These are phyloP conservation scores for Lachnellula subtilissima DNA, from an alignment of 2,329 filamentous ascomycete genomes.

Conservation along the genomic window DNA sequence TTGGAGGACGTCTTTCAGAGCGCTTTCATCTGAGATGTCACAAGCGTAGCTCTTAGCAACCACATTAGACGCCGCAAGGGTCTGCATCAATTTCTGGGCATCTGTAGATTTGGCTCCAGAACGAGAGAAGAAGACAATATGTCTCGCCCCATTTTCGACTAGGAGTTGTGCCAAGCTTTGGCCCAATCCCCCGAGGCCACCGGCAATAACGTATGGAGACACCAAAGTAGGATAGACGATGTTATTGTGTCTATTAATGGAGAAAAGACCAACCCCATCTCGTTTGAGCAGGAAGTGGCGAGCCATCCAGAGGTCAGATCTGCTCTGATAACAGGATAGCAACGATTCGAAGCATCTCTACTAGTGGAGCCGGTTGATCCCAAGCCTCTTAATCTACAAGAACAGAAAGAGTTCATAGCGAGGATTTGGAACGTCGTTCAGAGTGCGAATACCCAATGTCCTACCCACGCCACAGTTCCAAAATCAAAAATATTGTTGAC, in stretches of 20 bases:
- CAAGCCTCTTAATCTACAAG: not conserved
- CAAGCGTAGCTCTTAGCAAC: too few species aligned
- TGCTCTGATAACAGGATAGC: constrained; percentile 33
- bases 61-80: too few species aligned
- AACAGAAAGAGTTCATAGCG: constrained; percentile 6
- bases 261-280: constrained; percentile 34
- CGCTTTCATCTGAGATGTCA: too few species aligned
- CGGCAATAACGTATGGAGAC: constrained; percentile 18
- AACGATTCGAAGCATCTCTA: constrained; percentile 33
- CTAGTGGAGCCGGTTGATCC: constrained; percentile 31
- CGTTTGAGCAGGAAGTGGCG: constrained; percentile 35
- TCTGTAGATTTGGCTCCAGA: not conserved
- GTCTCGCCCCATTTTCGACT: constrained; percentile 4
- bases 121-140: constrained; percentile 21
- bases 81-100: too few species aligned
- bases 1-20: too few species aligned
- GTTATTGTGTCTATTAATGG: not conserved
- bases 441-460: constrained; percentile 28
- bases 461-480: constrained; percentile 28
- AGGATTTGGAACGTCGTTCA: constrained; percentile 31
- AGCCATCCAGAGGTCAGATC: constrained; percentile 32
- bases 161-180: constrained; percentile 11
- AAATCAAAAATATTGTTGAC: constrained; percentile 32
- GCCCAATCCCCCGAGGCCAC: constrained; percentile 23
- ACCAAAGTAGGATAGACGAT: constrained; percentile 31